Evolutionary conservation across 371 early-diverging fungal genomes (phyloP).

Genomic region (Nematocida sp.): DNA sequence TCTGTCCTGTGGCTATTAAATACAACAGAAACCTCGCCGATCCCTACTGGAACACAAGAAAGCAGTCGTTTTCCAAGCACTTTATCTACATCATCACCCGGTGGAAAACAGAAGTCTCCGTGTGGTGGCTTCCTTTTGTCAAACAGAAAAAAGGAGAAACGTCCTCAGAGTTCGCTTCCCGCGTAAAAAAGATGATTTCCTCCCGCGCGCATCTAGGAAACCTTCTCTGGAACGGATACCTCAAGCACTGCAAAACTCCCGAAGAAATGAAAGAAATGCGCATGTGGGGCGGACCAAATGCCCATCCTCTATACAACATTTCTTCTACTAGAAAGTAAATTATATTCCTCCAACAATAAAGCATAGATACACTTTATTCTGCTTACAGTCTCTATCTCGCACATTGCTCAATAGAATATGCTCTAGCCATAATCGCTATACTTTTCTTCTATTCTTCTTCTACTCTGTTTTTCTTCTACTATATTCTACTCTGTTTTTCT

Average conservation of each 20-base stretch:
- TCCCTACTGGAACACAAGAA: constrained; percentile 72
- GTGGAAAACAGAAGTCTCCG: constrained; percentile 68
- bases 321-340: neutral
- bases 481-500: too few species aligned
- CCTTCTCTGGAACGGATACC: constrained; percentile 71
- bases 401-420: too few species aligned
- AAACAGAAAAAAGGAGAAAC: constrained; percentile 61
- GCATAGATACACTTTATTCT: too few species aligned
- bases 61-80: constrained; percentile 70
- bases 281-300: constrained; percentile 1
- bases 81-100: constrained; percentile 73
- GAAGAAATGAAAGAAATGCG: constrained; percentile 62
- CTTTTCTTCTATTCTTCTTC: too few species aligned
- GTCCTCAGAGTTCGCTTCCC: constrained; percentile 69
- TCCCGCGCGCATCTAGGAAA: constrained; percentile 68
- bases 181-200: constrained; percentile 69
- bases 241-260: constrained; percentile 68
- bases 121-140: constrained; percentile 63
- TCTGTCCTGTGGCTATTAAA: constrained; percentile 71
- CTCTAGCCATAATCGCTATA: too few species aligned
- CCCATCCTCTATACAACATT: constrained; percentile 2
- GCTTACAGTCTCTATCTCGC: too few species aligned
- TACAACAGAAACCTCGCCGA: constrained; percentile 69
- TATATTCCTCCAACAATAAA: too few species aligned
- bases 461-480: too few species aligned